phyloP scores from a whole-genome alignment of 495 filamentous ascomycete genomes.

The Aspergillus wentii region DNA sequence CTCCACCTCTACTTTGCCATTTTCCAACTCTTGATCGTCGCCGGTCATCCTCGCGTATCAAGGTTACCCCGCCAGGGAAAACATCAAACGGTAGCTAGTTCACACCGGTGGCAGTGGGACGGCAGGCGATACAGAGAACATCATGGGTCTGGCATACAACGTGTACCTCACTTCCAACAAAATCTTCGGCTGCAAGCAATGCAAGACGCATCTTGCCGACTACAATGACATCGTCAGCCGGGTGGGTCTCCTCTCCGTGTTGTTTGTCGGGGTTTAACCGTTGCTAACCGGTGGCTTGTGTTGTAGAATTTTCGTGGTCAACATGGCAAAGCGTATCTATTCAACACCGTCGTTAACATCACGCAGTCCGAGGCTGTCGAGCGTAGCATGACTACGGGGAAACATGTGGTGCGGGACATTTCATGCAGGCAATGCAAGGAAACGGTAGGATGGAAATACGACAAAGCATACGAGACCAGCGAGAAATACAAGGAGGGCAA shows the following conservation, averaged over 20 bases:
- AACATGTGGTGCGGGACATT: slow-evolving; percentile 92
- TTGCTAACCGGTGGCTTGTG: slow-evolving; percentile 11
- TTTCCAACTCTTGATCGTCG: background rate
- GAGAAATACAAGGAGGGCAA: slow-evolving; percentile 99
- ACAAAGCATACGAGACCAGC: slow-evolving; percentile 83
- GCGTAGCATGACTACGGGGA: slow-evolving; percentile 97
- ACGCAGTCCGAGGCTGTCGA: slow-evolving; percentile 73
- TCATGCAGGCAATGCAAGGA: slow-evolving; percentile 81
- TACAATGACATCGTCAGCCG: slow-evolving; percentile 94
- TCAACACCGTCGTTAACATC: slow-evolving; percentile 90
- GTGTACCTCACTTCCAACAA: slow-evolving; percentile 84
- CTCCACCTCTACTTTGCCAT: too few species aligned
- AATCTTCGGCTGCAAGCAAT: slow-evolving; percentile 93
- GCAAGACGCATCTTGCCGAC: slow-evolving; percentile 92
- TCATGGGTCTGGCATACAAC: slow-evolving; percentile 94
- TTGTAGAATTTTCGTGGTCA: slow-evolving; percentile 94
- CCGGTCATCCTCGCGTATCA: too few species aligned
- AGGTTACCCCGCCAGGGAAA: too few species aligned
- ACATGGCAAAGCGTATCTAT: slow-evolving; percentile 97
- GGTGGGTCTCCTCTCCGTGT: slow-evolving; percentile 52
- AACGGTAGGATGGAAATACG: slow-evolving; percentile 98
- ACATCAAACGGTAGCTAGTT: too few species aligned
- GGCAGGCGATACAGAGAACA: slow-evolving; percentile 18
- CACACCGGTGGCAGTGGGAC: slow-evolving; percentile 14
- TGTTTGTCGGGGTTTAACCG: slow-evolving; percentile 2